phyloP scores from a whole-genome alignment of 2,329 filamentous ascomycete species.

The Claviceps maximensis region DNA sequence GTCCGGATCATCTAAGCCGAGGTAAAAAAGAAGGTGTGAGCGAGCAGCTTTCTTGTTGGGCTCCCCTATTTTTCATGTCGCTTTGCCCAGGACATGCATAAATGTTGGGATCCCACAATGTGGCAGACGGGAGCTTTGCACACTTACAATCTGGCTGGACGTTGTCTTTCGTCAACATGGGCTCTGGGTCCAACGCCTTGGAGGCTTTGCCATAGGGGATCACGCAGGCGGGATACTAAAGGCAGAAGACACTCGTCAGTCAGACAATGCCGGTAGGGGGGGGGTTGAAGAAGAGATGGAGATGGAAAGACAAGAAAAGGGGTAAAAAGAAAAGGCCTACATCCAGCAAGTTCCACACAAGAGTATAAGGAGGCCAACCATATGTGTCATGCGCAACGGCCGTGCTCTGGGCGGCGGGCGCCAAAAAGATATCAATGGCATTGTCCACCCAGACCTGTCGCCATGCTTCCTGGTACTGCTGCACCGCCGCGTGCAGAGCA shows the following conservation, averaged over 20 bases:
- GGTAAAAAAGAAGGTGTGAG: not conserved
- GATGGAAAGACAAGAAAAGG: not conserved
- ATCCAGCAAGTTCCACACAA: constrained; percentile 38
- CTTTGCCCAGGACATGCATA: too few species aligned
- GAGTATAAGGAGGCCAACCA: constrained; percentile 30
- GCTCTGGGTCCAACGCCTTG: constrained; percentile 1
- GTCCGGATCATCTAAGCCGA: constrained; percentile 24
- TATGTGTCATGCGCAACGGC: constrained; percentile 39
- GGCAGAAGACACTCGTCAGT: not conserved
- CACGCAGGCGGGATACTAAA: constrained; percentile 36
- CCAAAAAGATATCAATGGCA: constrained; percentile 36
- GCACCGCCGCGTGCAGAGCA: constrained; percentile 10
- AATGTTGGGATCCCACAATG: too few species aligned
- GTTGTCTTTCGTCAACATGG: constrained; percentile 2
- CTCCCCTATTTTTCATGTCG: too few species aligned
- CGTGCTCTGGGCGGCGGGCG: constrained; percentile 33
- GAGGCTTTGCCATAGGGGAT: constrained; percentile 29
- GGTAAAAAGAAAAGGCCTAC: constrained; percentile 14
- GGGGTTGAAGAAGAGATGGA: not conserved
- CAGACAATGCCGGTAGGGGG: not conserved
- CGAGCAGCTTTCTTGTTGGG: not conserved
- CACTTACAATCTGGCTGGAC: constrained; percentile 1
- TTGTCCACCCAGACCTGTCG: constrained; percentile 27
- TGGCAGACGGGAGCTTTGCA: too few species aligned
- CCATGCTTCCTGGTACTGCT: constrained; percentile 24